Conservation (phyloP, 169 alveolate genomes). For the Pseudocohnilembus persalinus region DNA sequence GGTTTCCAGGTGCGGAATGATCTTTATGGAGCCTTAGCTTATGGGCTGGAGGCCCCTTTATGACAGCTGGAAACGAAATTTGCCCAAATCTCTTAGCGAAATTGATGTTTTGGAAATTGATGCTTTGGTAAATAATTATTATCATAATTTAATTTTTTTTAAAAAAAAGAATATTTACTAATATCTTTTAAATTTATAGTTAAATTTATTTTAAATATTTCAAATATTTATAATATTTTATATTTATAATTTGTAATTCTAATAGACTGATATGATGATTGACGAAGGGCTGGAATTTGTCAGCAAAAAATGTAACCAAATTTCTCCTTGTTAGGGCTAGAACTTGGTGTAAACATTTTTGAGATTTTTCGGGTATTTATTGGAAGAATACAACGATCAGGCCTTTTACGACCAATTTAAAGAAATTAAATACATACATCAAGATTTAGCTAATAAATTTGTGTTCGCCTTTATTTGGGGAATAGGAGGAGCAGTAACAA, state of each 20-base stretch:
- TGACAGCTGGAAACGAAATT: constrained; percentile 63
- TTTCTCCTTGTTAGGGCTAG: constrained; percentile 81
- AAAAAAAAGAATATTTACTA: too few species aligned
- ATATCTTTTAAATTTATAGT: too few species aligned
- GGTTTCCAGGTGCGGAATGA: constrained; percentile 75
- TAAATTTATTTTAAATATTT: too few species aligned
- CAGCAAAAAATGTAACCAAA: constrained; percentile 73
- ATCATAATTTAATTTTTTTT: too few species aligned
- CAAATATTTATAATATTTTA: too few species aligned
- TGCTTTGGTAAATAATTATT: too few species aligned
- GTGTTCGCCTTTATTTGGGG: constrained; percentile 50
- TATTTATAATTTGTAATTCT: too few species aligned
- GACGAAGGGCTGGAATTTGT: constrained; percentile 70
- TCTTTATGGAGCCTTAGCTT: constrained; percentile 74
- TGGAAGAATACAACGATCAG: constrained; percentile 70
- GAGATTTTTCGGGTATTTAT: constrained; percentile 52
- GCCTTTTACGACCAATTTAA: constrained; percentile 27
- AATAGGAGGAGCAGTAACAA: constrained; percentile 47
- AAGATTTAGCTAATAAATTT: constrained; percentile 8
- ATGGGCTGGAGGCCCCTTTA: constrained; percentile 78
- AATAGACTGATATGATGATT: constrained; percentile 66
- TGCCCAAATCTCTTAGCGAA: constrained; percentile 67
- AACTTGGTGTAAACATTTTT: constrained; percentile 80
- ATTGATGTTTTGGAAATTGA: constrained; percentile 60
- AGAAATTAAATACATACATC: not conserved